Percentiles rank a stretch among this genome's conserved stretches.
Evolutionary conservation across 306 rosid species (phyloP).

Genomic region (Prunus mira): DNA sequence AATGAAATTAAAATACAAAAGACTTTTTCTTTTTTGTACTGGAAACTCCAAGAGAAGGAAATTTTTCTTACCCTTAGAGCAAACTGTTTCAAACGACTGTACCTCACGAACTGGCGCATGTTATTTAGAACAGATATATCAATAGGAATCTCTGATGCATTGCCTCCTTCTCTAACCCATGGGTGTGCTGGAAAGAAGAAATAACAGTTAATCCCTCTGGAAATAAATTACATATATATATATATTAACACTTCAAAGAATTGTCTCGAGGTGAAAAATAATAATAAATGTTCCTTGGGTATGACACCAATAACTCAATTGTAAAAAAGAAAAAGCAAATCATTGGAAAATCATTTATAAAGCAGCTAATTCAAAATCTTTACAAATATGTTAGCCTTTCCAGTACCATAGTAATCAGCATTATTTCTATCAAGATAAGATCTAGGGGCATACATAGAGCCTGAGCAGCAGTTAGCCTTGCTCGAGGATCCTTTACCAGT

Average conservation of each 20-base stretch:
- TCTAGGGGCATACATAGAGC: constrained; percentile 74
- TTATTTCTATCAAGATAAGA: constrained; percentile 20
- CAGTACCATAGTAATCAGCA: constrained; percentile 18
- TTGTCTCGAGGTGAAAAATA: not conserved
- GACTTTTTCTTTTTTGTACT: constrained; percentile 11
- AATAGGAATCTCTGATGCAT: constrained; percentile 88
- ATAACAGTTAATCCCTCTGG: constrained; percentile 15
- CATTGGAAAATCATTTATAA: not conserved
- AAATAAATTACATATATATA: not conserved
- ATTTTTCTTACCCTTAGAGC: constrained; percentile 72
- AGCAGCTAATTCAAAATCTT: not conserved
- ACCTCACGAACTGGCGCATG: constrained; percentile 90
- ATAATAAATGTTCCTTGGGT: constrained; percentile 8
- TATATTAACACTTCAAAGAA: not conserved
- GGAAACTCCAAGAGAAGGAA: constrained; percentile 6
- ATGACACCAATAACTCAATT: constrained; percentile 5
- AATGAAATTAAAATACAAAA: constrained; percentile 15
- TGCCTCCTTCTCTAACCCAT: constrained; percentile 98
- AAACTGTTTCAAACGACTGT: constrained; percentile 94
- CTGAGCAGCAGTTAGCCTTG: constrained; percentile 98
- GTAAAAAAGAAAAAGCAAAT: not conserved
- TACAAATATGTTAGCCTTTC: not conserved
- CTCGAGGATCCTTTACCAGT: constrained; percentile 93
- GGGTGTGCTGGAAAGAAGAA: constrained; percentile 74
- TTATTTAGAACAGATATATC: constrained; percentile 91